Evolutionary conservation across 768 basidiomycete genomes (phyloP).

Genomic region (Mycena kentingensis): DNA sequence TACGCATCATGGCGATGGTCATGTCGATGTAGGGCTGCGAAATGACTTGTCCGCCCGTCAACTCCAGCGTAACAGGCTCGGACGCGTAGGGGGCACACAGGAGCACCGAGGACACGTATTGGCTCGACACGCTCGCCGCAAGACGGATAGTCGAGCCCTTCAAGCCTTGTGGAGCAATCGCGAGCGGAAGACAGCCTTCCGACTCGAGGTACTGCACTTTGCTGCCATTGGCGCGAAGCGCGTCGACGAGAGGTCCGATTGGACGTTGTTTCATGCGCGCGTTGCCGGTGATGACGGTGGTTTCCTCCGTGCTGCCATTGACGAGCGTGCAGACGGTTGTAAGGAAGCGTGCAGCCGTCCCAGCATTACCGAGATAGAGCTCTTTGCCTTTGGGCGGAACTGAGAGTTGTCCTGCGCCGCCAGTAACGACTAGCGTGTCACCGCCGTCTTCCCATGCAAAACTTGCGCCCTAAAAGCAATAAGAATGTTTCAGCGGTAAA

Average conservation of each 20-base stretch:
- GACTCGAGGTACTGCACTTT: slow-evolving; percentile 77
- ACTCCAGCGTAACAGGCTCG: slow-evolving; percentile 82
- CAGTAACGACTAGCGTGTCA: slow-evolving; percentile 90
- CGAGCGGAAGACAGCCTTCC: slow-evolving; percentile 84
- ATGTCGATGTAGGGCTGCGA: slow-evolving; percentile 99
- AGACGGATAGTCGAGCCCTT: slow-evolving; percentile 81
- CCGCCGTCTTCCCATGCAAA: slow-evolving; percentile 97
- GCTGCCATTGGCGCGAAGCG: slow-evolving; percentile 80
- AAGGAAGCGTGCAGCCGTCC: slow-evolving; percentile 96
- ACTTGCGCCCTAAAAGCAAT: slow-evolving; percentile 67
- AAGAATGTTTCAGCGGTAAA: slow-evolving; percentile 1
- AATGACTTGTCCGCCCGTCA: slow-evolving; percentile 93
- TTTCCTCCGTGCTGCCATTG: slow-evolving; percentile 42
- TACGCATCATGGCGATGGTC: slow-evolving; percentile 97
- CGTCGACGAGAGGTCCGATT: slow-evolving; percentile 91
- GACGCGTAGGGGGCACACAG: slow-evolving; percentile 93
- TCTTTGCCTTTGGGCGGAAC: slow-evolving; percentile 82
- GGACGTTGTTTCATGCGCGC: slow-evolving; percentile 99
- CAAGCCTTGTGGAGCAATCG: slow-evolving; percentile 81
- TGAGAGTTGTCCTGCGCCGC: slow-evolving; percentile 78
- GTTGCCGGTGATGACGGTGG: slow-evolving; percentile 92
- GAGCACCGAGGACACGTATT: slow-evolving; percentile 97
- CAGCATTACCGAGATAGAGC: slow-evolving; percentile 95
- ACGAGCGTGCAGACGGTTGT: slow-evolving; percentile 95
- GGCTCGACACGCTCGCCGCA: slow-evolving; percentile 92